Conservation (phyloP, 441 rosid species). For the Corymbia calophylla region DNA sequence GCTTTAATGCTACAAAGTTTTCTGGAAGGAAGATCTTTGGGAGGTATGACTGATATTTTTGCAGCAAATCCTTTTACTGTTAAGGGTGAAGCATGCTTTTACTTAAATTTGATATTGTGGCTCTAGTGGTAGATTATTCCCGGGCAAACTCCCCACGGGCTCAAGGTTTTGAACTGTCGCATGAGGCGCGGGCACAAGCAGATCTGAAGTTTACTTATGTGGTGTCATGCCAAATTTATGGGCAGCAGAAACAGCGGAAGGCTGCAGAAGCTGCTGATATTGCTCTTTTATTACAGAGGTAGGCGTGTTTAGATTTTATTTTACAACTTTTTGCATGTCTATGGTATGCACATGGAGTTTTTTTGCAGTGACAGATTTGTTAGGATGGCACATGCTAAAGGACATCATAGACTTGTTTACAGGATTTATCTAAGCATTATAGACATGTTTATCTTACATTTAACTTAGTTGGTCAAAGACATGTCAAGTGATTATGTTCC, state of each 20-base stretch:
- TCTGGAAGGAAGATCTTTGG: constrained; percentile 68
- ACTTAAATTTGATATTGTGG: constrained; percentile 11
- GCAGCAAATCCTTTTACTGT: constrained; percentile 1
- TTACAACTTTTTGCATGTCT: background rate
- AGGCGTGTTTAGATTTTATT: background rate
- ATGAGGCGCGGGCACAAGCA: constrained; percentile 87
- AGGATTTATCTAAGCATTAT: background rate
- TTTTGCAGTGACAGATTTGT: background rate
- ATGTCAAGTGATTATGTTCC: background rate
- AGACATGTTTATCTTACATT: background rate
- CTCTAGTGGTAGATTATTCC: constrained; percentile 48
- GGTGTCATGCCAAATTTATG: constrained; percentile 96
- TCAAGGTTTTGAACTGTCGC: constrained; percentile 74
- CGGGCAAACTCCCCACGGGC: constrained; percentile 30
- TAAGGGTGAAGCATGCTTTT: background rate
- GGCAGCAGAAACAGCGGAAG: constrained; percentile 90
- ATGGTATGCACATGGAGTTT: background rate
- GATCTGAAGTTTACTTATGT: constrained; percentile 95
- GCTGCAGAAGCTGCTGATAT: constrained; percentile 89
- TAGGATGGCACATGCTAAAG: background rate
- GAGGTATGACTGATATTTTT: constrained; percentile 40
- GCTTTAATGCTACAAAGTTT: constrained; percentile 95
- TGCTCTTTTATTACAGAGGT: constrained; percentile 86
- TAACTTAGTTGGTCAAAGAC: background rate
- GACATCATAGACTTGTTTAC: background rate